A percentile compares a stretch with the other conserved stretches of the same genome.
Evolutionary conservation across 2,329 filamentous ascomycete genomes (phyloP).

Genomic region (Ophiosphaerella herpotricha): DNA sequence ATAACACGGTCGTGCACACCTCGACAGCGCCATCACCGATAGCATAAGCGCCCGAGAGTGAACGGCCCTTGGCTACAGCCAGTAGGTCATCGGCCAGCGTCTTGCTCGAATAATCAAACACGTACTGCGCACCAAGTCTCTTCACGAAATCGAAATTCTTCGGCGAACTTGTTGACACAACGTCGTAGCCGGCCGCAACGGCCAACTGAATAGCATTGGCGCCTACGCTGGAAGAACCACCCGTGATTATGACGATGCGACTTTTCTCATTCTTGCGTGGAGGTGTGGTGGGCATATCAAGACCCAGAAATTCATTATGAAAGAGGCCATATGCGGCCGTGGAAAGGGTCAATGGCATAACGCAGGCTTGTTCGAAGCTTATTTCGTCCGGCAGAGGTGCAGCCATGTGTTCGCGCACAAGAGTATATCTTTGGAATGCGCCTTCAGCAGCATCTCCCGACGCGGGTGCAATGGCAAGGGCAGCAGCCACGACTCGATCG

Average conservation of each 20-base stretch:
- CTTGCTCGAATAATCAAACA: slow-evolving; percentile 55
- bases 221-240: slow-evolving; percentile 54
- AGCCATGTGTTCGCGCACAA: slow-evolving; percentile 53
- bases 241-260: slow-evolving; percentile 48
- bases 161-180: slow-evolving; percentile 53
- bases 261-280: slow-evolving; percentile 47
- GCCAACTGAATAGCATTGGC: slow-evolving; percentile 55
- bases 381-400: slow-evolving; percentile 55
- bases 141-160: slow-evolving; percentile 54
- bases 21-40: slow-evolving; percentile 21
- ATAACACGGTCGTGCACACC: slow-evolving; percentile 2
- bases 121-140: slow-evolving; percentile 51
- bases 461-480: slow-evolving; percentile 9
- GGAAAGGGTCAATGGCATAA: slow-evolving; percentile 42
- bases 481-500: slow-evolving; percentile 47
- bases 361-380: background rate
- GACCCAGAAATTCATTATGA: slow-evolving; percentile 13
- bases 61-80: slow-evolving; percentile 37
- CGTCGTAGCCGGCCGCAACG: slow-evolving; percentile 49
- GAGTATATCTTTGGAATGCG: slow-evolving; percentile 55
- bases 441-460: slow-evolving; percentile 28
- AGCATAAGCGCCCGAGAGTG: slow-evolving; percentile 45
- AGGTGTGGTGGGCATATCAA: slow-evolving; percentile 35
- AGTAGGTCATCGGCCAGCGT: slow-evolving; percentile 39
- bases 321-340: slow-evolving; percentile 19